These are phyloP conservation scores for Pseudognaphalium luteoalbum DNA, from an alignment of 129 eudicot genomes.

Conservation along the genomic window DNA sequence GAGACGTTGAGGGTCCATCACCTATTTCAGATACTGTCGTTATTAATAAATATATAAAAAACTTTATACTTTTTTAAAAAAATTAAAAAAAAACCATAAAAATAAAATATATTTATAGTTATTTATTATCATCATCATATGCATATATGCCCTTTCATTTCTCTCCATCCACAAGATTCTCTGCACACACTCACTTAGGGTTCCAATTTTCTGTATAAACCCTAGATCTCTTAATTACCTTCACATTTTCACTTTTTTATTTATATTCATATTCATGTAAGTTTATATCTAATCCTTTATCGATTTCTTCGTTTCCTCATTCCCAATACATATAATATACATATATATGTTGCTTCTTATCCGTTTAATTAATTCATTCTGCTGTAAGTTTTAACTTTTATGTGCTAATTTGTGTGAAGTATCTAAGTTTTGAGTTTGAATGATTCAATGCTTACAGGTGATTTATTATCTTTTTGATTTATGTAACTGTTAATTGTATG, in stretches of 20 bases:
- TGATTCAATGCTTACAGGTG: not conserved
- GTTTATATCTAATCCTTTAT: too few relatives aligned
- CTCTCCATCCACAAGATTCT: slow-evolving; percentile 22
- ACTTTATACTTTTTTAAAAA: too few relatives aligned
- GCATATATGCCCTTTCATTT: slow-evolving; percentile 16
- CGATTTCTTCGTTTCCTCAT: not conserved
- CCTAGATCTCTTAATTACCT: slow-evolving; percentile 32
- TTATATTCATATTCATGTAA: slow-evolving; percentile 5
- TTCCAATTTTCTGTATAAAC: slow-evolving; percentile 16
- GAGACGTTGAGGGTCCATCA: slow-evolving; percentile 20
- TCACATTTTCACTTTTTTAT: not conserved
- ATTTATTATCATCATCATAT: not conserved
- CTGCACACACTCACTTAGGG: slow-evolving; percentile 16
- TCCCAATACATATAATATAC: not conserved
- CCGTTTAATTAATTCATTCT: not conserved
- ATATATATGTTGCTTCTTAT: not conserved
- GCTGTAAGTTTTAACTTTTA: not conserved
- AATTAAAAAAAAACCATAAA: too few relatives aligned
- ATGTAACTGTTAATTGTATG: not conserved
- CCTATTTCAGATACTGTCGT: slow-evolving; percentile 35
- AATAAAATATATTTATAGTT: too few relatives aligned
- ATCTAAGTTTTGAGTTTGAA: not conserved
- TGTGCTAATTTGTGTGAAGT: not conserved
- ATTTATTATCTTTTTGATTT: slow-evolving; percentile 18
- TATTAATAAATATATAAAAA: not conserved